Base-by-base conservation (phyloP, 2,329 filamentous ascomycete species). In the Rhynchosporium secalis region DNA sequence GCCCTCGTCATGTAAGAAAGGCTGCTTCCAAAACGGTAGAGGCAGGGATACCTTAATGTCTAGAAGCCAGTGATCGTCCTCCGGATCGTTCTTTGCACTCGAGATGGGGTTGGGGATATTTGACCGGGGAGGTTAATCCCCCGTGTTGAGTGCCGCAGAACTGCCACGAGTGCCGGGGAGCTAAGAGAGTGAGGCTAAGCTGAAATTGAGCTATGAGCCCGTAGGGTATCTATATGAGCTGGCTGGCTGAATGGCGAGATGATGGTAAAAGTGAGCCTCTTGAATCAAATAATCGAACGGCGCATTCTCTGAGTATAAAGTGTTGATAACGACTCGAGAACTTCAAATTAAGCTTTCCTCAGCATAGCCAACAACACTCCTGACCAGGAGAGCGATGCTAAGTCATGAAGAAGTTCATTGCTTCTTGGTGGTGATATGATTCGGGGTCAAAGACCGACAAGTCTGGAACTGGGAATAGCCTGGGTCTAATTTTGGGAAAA, bases 61-160 rank as follows among this genome's bases (percentile, higher is more conserved):
- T 52, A 38, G 49, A 52, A 52, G 49, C 49, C 49, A 52, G 12
- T 52, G 49, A 52, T 52, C 49, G 31, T 26, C 33, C 49, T 49
- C 49, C 49, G 49, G 49, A 52, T 38, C n/a, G 33, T 52, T 20
- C 5, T 33, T 52, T 52, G 49, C 33, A 38, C 49, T 52, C 49
- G 49, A 31, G 15, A 52, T 36, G 48, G 33, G n/a, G 31, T 33
- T 20, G 33, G 31, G 13, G 3, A 28, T 10, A 33, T 9, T 52
- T 31, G 3, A 52, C 36, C 38, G 49, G 49, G 49, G 49, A 33
- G 38, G 15, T 52, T 52, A 33, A 52, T 52, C 31, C 49, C 49
- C 49, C 29, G 49, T 52, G 26, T 13, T 40, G 33, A 52, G 2
- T 38, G 49, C 49, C 49, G 49, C 49, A 52, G 48, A 36, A 52